Conservation (phyloP, 495 filamentous ascomycete species). For the Diplogelasinospora grovesii region DNA sequence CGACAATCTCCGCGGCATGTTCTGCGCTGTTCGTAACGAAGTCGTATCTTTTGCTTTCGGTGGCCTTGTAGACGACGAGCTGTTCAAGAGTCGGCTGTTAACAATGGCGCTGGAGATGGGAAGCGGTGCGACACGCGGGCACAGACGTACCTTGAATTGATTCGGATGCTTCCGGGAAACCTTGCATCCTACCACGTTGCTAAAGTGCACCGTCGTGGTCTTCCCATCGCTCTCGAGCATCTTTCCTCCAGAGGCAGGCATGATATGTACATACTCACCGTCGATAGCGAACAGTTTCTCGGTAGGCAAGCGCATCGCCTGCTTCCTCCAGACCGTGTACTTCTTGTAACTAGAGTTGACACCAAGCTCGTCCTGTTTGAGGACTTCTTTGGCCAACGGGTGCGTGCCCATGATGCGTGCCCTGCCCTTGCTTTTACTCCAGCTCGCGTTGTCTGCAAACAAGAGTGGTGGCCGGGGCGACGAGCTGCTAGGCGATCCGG, state of each 20-base stretch:
- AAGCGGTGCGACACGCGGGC: no score
- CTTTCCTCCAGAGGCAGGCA: slow-evolving; percentile 59
- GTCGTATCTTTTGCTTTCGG: slow-evolving; percentile 91
- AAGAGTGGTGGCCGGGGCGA: slow-evolving; percentile 74
- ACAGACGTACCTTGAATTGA: slow-evolving; percentile 72
- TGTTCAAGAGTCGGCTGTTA: slow-evolving; percentile 21
- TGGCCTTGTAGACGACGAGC: slow-evolving; percentile 72
- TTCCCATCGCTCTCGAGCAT: slow-evolving; percentile 61
- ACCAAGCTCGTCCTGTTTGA: slow-evolving; percentile 62
- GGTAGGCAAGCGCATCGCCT: slow-evolving; percentile 86
- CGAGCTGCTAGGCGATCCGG: slow-evolving; percentile 71
- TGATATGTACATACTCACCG: slow-evolving; percentile 92
- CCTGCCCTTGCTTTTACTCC: slow-evolving; percentile 67
- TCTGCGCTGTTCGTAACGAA: slow-evolving; percentile 77
- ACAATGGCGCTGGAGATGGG: background rate
- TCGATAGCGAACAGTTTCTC: slow-evolving; percentile 83
- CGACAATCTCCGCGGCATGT: slow-evolving; percentile 85
- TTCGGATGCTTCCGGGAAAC: slow-evolving; percentile 85
- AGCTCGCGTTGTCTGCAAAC: slow-evolving; percentile 46
- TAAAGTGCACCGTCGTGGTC: slow-evolving; percentile 86
- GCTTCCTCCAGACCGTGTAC: slow-evolving; percentile 87
- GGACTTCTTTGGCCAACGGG: slow-evolving; percentile 63
- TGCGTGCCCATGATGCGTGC: slow-evolving; percentile 57
- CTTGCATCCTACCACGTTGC: slow-evolving; percentile 88
- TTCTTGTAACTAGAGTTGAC: slow-evolving; percentile 65